Base-by-base conservation (phyloP, 352 stramenopile species). In the Phytophthora boehmeriae region DNA sequence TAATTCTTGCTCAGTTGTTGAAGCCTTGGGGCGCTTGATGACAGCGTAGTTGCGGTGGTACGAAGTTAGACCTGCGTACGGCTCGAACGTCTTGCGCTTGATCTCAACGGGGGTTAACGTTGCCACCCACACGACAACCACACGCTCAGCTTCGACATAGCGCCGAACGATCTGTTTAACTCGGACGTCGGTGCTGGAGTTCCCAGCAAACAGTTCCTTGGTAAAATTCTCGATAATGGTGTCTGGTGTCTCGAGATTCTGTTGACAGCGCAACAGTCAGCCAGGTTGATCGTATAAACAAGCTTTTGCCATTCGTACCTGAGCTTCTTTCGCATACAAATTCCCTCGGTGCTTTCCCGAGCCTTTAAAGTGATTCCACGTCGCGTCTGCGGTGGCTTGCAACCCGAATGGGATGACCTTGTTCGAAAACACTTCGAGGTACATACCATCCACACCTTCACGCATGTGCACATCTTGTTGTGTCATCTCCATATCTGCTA, bases 31-130 rank as follows among this genome's bases (percentile, higher is more conserved):
- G 34, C 48, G 68, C 48, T 73, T 69, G 35, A 83, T 53, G 39
- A 86, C 48, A 43, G 83, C 71, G 59, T 78, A 86, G n/a, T 74
- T 74, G 20, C 71, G 65, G 42, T 86, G 67, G 3, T 63, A 43
- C 25, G 80, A 83, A 19, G 39, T 35, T 17, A 50, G n/a, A 14
- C 54, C 42, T 4, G 42, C 28, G 19, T 54, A 48, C 9, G 45
- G 8, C 16, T 44, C 5, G 38, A 44, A 44, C 38, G 14, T 44
- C 43, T 61, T 25, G 43, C 45, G 43, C 32, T 46, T 30, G 3
- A 61, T 35, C 1, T 36, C 47, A n/a, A 64, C 34, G 8, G 56
- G 56, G 38, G 54, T 34, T 1, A 58, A 25, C 28, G 43, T 27
- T 16, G 47, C 39, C 39, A 35, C 41, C 56, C 46, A 64, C 1